Evolutionary conservation across 495 filamentous ascomycete species (phyloP).

Genomic region (Aspergillus incahuasiensis): DNA sequence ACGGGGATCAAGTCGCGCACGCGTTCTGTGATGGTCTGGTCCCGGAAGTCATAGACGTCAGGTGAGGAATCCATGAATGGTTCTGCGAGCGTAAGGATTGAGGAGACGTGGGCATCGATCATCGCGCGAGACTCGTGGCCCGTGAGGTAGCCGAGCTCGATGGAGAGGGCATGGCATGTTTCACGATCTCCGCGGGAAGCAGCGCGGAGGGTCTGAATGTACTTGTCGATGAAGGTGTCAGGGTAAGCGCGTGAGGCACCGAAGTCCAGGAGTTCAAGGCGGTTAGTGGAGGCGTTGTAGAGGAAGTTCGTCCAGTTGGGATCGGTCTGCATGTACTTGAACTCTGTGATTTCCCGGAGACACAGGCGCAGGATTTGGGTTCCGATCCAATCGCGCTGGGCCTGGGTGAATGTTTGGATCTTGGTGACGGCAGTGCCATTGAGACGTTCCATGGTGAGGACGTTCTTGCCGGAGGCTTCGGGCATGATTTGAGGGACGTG

Average conservation of each 20-base stretch:
- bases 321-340: conserved; percentile 98
- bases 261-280: conserved; percentile 92
- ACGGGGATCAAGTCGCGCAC: conserved; percentile 81
- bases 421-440: conserved; percentile 85
- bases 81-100: conserved; percentile 83
- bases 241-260: conserved; percentile 88
- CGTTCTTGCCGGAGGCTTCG: conserved; percentile 78
- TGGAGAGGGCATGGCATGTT: conserved; percentile 62
- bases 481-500: conserved; percentile 70
- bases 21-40: conserved; percentile 93
- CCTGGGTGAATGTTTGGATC: conserved; percentile 65
- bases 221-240: conserved; percentile 67
- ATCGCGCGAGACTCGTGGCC: conserved; percentile 78
- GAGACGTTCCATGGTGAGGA: conserved; percentile 92
- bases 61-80: conserved; percentile 75
- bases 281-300: conserved; percentile 67
- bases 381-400: conserved; percentile 82
- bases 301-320: conserved; percentile 99
- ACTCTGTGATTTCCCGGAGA: conserved; percentile 87
- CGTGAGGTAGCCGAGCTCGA: conserved; percentile 85
- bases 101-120: conserved; percentile 79
- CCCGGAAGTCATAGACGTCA: conserved; percentile 82
- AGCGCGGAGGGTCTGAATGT: conserved; percentile 71
- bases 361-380: conserved; percentile 90
- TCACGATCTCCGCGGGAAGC: conserved; percentile 65